Conservation (phyloP, 495 filamentous ascomycete species). For the Alectoria sarmentosa region DNA sequence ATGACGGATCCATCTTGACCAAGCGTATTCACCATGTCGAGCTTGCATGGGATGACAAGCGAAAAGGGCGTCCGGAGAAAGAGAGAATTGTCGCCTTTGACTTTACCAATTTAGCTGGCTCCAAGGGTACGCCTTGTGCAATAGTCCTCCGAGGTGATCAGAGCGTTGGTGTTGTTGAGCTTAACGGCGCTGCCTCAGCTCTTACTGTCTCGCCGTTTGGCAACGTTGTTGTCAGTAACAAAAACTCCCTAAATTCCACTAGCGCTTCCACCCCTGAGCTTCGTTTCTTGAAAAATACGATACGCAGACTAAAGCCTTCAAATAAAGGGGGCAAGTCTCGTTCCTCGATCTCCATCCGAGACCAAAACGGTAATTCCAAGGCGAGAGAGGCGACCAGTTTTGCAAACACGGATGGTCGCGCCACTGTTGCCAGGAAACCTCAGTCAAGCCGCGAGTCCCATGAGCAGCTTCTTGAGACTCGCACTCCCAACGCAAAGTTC, state of each 20-base stretch:
- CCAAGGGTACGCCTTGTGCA: constrained; percentile 52
- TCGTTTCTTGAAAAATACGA: constrained; percentile 4
- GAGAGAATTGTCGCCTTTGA: constrained; percentile 80
- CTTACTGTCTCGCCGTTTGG: constrained; percentile 42
- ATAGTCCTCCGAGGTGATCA: constrained; percentile 64
- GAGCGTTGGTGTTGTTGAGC: constrained; percentile 53
- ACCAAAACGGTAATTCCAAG: not conserved
- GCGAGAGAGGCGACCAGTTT: not conserved
- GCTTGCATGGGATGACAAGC: constrained; percentile 38
- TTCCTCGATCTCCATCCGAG: not conserved
- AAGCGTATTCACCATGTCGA: constrained; percentile 44
- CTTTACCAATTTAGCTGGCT: constrained; percentile 60
- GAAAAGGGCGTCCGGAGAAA: constrained; percentile 42
- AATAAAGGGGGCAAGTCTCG: not conserved
- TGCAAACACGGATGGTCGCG: not conserved
- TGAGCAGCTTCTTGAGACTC: constrained; percentile 35
- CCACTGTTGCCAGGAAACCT: not conserved
- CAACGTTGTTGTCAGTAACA: constrained; percentile 33
- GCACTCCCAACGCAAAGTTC: constrained; percentile 27
- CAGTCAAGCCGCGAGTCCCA: constrained; percentile 40
- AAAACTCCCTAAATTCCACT: not conserved
- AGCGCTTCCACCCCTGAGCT: not conserved
- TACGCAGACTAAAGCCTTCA: not conserved
- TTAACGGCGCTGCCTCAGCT: constrained; percentile 52
- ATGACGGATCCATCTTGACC: constrained; percentile 37